These are phyloP conservation scores for Taiozyma sp. DNA, from an alignment of 1,139 yeast species.

Conservation along the genomic window DNA sequence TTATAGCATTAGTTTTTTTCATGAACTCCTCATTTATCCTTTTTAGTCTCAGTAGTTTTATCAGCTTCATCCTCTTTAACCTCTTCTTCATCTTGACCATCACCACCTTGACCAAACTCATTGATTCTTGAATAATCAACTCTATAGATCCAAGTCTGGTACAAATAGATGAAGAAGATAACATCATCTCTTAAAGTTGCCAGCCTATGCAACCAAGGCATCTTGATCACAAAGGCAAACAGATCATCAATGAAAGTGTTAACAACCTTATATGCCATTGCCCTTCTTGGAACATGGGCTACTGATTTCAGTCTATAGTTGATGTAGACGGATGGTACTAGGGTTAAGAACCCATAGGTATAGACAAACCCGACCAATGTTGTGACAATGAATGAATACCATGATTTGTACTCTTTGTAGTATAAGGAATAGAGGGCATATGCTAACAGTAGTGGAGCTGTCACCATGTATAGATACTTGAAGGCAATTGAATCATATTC, in stretches of 20 bases:
- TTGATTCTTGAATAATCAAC: constrained; percentile 35
- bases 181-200: constrained; percentile 38
- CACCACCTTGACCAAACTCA: constrained; percentile 37
- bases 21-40: constrained; percentile 2
- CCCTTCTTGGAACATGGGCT: constrained; percentile 37
- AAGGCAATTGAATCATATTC: constrained; percentile 38
- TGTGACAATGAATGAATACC: constrained; percentile 36
- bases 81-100: constrained; percentile 21
- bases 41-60: not conserved
- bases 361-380: constrained; percentile 37
- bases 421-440: constrained; percentile 33
- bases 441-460: constrained; percentile 32
- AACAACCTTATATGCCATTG: constrained; percentile 36
- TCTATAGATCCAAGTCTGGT: constrained; percentile 36
- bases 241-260: constrained; percentile 38
- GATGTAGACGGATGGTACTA: constrained; percentile 36
- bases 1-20: too few relatives aligned
- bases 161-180: constrained; percentile 33
- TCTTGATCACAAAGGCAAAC: constrained; percentile 37
- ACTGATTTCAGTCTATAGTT: constrained; percentile 37
- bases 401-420: constrained; percentile 36
- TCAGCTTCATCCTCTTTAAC: constrained; percentile 2
- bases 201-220: constrained; percentile 35
- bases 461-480: constrained; percentile 32
- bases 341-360: constrained; percentile 36